phyloP scores from a whole-genome alignment of 2,329 filamentous ascomycete genomes.

The Sarocladiaceae sp. region DNA sequence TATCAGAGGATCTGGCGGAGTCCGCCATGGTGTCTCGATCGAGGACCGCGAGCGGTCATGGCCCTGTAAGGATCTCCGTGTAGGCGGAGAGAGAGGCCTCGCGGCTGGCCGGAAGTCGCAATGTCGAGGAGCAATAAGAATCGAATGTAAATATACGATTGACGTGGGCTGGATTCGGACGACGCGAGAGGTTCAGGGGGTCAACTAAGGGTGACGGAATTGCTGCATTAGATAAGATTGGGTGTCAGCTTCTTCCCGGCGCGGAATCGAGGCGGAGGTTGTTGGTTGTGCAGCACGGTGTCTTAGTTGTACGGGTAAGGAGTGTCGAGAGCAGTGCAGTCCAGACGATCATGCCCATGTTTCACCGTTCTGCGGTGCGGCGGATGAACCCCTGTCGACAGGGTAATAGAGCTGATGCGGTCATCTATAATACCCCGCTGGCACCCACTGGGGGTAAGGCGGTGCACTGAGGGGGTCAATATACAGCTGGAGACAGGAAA shows the following conservation, averaged over 20 bases:
- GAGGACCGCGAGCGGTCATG: slow-evolving; percentile 21
- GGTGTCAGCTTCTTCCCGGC: slow-evolving; percentile 4
- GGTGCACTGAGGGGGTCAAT: background rate
- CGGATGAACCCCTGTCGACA: slow-evolving; percentile 5
- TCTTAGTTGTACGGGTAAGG: slow-evolving; percentile 6
- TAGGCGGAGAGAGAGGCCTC: too few species aligned
- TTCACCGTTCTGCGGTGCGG: slow-evolving; percentile 7
- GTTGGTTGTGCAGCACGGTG: slow-evolving; percentile 5
- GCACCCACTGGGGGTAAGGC: background rate
- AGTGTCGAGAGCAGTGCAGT: background rate
- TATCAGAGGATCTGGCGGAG: slow-evolving; percentile 27
- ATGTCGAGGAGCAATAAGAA: background rate
- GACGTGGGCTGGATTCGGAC: background rate
- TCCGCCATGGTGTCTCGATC: slow-evolving; percentile 36
- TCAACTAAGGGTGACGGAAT: background rate
- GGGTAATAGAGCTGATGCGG: slow-evolving; percentile 8
- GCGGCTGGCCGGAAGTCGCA: too few species aligned
- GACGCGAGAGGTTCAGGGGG: background rate
- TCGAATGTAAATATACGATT: background rate
- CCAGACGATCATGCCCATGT: slow-evolving; percentile 4
- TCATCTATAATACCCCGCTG: slow-evolving; percentile 10
- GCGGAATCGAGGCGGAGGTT: slow-evolving; percentile 5
- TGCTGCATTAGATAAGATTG: slow-evolving; percentile 8
- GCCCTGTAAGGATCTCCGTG: slow-evolving; percentile 13
- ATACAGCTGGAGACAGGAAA: background rate